These are phyloP conservation scores for Arachnopeziza araneosa DNA, from an alignment of 2,329 filamentous ascomycete species.

Conservation along the genomic window DNA sequence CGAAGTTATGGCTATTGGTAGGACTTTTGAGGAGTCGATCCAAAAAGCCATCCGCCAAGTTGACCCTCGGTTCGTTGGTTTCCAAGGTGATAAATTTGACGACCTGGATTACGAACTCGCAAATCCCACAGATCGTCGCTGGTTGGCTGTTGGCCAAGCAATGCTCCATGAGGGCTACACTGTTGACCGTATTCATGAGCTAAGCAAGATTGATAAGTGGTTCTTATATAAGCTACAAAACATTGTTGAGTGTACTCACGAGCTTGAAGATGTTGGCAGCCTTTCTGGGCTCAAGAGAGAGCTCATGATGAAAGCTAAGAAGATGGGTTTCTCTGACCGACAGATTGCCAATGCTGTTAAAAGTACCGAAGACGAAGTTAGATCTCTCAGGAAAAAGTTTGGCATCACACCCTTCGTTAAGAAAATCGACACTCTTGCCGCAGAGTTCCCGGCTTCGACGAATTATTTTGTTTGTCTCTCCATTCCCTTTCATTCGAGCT, in stretches of 20 bases:
- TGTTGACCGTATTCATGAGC: conserved; percentile 83
- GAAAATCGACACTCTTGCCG: conserved; percentile 95
- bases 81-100: conserved; percentile 93
- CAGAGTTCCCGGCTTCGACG: conserved; percentile 90
- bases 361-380: conserved; percentile 83
- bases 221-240: conserved; percentile 98
- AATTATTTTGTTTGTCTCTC: conserved; percentile 61
- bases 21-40: conserved; percentile 98
- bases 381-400: conserved; percentile 76
- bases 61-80: conserved; percentile 84
- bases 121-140: conserved; percentile 93
- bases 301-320: conserved; percentile 86
- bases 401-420: conserved; percentile 94
- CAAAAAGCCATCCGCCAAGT: conserved; percentile 98
- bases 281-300: conserved; percentile 84
- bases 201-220: conserved; percentile 99
- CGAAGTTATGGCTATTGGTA: conserved; percentile 98
- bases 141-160: conserved; percentile 94
- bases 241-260: conserved; percentile 83
- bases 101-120: conserved; percentile 83
- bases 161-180: conserved; percentile 97
- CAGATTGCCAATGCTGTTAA: conserved; percentile 87
- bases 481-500: background rate
- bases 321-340: conserved; percentile 93
- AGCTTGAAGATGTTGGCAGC: conserved; percentile 78